Evolutionary conservation across 768 basidiomycete species (phyloP).

Genomic region (Lepiota brunneoincarnata): DNA sequence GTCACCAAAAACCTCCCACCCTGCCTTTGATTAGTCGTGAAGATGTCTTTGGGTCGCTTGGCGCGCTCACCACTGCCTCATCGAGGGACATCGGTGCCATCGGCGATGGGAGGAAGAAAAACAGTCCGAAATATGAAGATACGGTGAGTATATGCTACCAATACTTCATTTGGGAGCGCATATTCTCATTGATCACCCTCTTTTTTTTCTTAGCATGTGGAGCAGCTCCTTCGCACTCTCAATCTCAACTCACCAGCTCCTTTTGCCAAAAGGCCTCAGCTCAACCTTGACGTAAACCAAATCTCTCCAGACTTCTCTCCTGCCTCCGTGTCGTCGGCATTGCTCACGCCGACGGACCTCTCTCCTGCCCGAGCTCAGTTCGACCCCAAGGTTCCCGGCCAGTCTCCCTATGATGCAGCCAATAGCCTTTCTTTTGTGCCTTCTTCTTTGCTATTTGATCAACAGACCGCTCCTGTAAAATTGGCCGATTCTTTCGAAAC

Average conservation of each 20-base stretch:
- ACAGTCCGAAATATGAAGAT: slow-evolving; percentile 54
- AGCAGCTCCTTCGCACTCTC: slow-evolving; percentile 75
- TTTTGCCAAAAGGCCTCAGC: slow-evolving; percentile 37
- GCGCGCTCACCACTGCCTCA: slow-evolving; percentile 23
- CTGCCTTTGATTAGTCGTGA: slow-evolving; percentile 41
- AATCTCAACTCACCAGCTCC: slow-evolving; percentile 77
- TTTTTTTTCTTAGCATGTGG: slow-evolving; percentile 56
- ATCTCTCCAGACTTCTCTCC: slow-evolving; percentile 73
- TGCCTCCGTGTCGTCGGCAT: slow-evolving; percentile 65
- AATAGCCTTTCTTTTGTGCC: slow-evolving; percentile 36
- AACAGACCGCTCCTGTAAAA: slow-evolving; percentile 21
- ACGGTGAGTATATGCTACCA: slow-evolving; percentile 35
- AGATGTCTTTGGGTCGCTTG: slow-evolving; percentile 65
- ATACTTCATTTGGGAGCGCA: slow-evolving; percentile 12
- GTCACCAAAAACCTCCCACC: slow-evolving; percentile 14
- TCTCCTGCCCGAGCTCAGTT: slow-evolving; percentile 61
- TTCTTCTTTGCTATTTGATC: slow-evolving; percentile 40
- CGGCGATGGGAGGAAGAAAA: slow-evolving; percentile 75
- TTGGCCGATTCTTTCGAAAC: slow-evolving; percentile 16
- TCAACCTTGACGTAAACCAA: slow-evolving; percentile 45
- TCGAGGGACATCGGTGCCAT: slow-evolving; percentile 65
- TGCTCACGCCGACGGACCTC: slow-evolving; percentile 72
- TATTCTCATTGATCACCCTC: slow-evolving; percentile 20
- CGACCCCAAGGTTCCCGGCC: slow-evolving; percentile 45
- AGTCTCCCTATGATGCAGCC: slow-evolving; percentile 49